Evolutionary conservation across 2,329 filamentous ascomycete species (phyloP).

Genomic region (Phoma herbarum): DNA sequence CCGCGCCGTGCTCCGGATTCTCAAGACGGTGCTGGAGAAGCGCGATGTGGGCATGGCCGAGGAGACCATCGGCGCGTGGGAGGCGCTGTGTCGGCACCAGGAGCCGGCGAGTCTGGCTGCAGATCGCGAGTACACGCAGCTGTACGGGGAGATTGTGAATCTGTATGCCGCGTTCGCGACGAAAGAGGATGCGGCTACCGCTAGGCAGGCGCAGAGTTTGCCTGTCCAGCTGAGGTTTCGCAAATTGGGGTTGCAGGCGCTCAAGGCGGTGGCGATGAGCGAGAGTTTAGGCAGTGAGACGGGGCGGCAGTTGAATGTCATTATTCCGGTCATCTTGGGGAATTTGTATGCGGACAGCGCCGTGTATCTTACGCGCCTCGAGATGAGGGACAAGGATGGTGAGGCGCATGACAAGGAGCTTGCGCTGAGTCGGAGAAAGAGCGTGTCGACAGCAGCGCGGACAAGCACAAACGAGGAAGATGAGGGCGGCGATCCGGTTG

Average conservation of each 20-base stretch:
- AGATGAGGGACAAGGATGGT: constrained; percentile 68
- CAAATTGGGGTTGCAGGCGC: constrained; percentile 68
- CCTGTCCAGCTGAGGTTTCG: constrained; percentile 75
- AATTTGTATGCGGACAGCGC: constrained; percentile 83
- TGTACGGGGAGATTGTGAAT: constrained; percentile 83
- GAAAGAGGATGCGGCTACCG: constrained; percentile 54
- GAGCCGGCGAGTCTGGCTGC: constrained; percentile 85
- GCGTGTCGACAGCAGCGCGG: constrained; percentile 75
- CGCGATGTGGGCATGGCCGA: constrained; percentile 93
- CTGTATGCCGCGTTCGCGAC: constrained; percentile 83
- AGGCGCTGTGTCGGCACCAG: constrained; percentile 87
- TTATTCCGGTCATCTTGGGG: constrained; percentile 85
- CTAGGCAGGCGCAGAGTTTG: constrained; percentile 62
- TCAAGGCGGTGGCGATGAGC: constrained; percentile 81
- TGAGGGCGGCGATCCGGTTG: constrained; percentile 70
- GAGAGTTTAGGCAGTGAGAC: constrained; percentile 80
- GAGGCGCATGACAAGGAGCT: constrained; percentile 74
- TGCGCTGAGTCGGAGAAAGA: constrained; percentile 73
- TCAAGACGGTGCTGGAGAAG: constrained; percentile 82
- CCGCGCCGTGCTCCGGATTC: constrained; percentile 81
- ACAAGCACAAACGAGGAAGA: constrained; percentile 67
- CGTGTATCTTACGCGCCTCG: constrained; percentile 72
- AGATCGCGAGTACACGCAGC: constrained; percentile 81
- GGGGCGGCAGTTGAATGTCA: constrained; percentile 76
- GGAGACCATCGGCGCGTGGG: constrained; percentile 85